Percentiles rank a stretch among this genome's conserved stretches.
Evolutionary conservation across 208 protist genomes (phyloP).

Genomic region (Tritrichomonas foetus): DNA sequence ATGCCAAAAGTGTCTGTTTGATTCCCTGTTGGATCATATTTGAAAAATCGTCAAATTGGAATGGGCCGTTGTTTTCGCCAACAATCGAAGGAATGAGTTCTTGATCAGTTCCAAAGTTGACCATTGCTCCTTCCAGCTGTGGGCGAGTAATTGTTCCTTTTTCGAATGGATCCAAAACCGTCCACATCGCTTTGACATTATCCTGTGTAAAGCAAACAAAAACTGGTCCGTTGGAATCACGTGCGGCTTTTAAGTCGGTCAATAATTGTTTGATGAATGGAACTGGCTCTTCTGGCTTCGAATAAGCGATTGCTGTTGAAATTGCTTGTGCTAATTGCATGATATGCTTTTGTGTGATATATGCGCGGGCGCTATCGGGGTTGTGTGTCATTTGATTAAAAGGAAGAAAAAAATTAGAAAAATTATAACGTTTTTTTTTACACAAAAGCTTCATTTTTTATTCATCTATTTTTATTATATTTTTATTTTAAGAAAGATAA

Average conservation of each 20-base stretch:
- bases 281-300: slow-evolving; percentile 24
- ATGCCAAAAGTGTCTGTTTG: background rate
- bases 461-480: too few species aligned
- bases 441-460: too few species aligned
- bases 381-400: slow-evolving; percentile 36
- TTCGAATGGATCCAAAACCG: background rate
- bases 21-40: background rate
- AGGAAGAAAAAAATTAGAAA: too few species aligned
- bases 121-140: background rate
- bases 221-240: background rate
- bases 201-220: slow-evolving; percentile 22
- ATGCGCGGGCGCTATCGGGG: background rate
- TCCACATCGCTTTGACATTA: background rate
- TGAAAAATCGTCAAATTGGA: background rate
- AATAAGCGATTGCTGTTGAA: background rate
- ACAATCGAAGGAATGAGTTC: background rate
- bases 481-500: too few species aligned
- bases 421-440: too few species aligned
- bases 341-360: background rate
- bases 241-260: background rate
- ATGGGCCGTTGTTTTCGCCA: background rate
- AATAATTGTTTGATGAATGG: background rate
- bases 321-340: background rate
- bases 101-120: background rate
- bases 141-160: background rate